Evolutionary conservation across 352 stramenopile genomes (phyloP).

Genomic region (Blastocystis sp.): DNA sequence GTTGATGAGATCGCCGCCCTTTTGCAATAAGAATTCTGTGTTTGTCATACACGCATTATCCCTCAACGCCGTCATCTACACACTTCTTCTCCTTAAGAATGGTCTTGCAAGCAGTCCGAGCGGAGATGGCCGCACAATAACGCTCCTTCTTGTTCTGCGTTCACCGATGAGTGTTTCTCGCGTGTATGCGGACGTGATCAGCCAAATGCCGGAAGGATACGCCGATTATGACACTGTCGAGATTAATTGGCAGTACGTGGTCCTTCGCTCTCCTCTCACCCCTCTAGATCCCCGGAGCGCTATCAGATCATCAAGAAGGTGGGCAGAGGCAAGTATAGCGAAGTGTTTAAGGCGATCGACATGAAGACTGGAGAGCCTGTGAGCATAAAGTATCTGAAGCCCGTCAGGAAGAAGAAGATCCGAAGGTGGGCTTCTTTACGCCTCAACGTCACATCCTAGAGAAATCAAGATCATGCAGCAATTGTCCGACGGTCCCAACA

Average conservation of each 20-base stretch:
- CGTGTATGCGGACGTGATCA: conserved; percentile 64
- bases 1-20: conserved; percentile 51
- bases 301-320: conserved; percentile 99
- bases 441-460: conserved; percentile 40
- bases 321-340: conserved; percentile 96
- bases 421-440: conserved; percentile 8
- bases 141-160: no score
- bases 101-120: no score
- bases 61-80: no score
- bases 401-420: conserved; percentile 99
- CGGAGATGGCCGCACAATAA: no score
- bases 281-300: conserved; percentile 63
- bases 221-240: conserved; percentile 30
- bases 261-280: background rate
- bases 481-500: conserved; percentile 93
- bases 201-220: conserved; percentile 62
- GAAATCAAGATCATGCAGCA: conserved; percentile 99
- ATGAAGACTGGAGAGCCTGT: conserved; percentile 90
- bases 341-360: conserved; percentile 96
- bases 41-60: no score
- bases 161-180: conserved; percentile 52
- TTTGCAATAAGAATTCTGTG: background rate
- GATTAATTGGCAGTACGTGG: conserved; percentile 41
- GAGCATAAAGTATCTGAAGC: conserved; percentile 99
- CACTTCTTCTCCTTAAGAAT: no score